These are phyloP conservation scores for Bipolaris gigantea DNA, from an alignment of 2,329 filamentous ascomycete species.

Conservation along the genomic window DNA sequence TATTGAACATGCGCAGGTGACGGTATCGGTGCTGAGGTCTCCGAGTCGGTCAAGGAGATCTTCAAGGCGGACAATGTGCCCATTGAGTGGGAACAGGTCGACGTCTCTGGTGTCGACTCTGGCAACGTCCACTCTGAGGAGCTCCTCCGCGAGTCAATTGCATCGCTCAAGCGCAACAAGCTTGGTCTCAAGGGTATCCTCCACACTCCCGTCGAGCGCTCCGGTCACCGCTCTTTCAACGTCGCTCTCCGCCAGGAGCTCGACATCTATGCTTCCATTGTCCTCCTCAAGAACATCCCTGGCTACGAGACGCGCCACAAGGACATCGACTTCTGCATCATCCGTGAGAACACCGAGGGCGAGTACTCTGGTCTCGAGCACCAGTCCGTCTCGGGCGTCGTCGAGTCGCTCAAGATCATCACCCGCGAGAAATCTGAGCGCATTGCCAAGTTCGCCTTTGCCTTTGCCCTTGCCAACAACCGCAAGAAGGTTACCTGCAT, in stretches of 20 bases:
- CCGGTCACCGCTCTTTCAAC: constrained; percentile 99
- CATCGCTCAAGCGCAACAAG: constrained; percentile 97
- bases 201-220: constrained; percentile 94
- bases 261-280: constrained; percentile 98
- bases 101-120: constrained; percentile 86
- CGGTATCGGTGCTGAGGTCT: constrained; percentile 96
- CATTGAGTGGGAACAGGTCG: constrained; percentile 98
- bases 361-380: constrained; percentile 99
- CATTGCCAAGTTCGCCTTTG: constrained; percentile 98
- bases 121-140: constrained; percentile 88
- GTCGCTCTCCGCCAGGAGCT: constrained; percentile 98
- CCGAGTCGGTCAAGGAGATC: constrained; percentile 97
- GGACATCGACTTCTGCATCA: constrained; percentile 97
- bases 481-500: constrained; percentile 99
- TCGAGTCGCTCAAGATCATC: constrained; percentile 99
- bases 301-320: constrained; percentile 97
- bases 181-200: constrained; percentile 98
- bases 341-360: constrained; percentile 99
- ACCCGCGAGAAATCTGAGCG: constrained; percentile 98
- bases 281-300: constrained; percentile 99
- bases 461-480: constrained; percentile 97
- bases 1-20: constrained; percentile 61
- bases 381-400: constrained; percentile 93
- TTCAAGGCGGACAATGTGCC: constrained; percentile 99
- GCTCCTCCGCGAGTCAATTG: constrained; percentile 92